Percentiles rank a stretch among this genome's conserved stretches.
phyloP scores from a whole-genome alignment of 2,329 filamentous ascomycete genomes.

The Aspergillus arachidicola region DNA sequence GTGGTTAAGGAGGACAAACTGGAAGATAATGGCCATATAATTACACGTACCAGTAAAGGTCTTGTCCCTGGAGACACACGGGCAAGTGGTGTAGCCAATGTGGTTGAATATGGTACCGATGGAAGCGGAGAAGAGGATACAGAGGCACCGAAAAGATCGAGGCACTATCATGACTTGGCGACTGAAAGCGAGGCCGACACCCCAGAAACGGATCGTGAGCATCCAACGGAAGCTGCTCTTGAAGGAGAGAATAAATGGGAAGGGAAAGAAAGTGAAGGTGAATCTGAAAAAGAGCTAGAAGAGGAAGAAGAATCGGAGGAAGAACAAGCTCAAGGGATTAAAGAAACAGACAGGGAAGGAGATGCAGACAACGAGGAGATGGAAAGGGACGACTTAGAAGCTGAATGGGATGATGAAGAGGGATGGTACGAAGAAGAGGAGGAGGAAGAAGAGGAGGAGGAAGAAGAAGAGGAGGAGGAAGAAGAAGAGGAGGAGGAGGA shows the following conservation, averaged over 20 bases:
- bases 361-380: background rate
- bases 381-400: constrained; percentile 19
- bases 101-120: background rate
- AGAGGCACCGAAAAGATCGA: constrained; percentile 32
- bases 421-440: constrained; percentile 13
- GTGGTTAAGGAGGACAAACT: background rate
- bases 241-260: constrained; percentile 10
- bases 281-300: constrained; percentile 12
- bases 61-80: background rate
- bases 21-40: constrained; percentile 6
- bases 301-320: constrained; percentile 16
- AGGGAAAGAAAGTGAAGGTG: constrained; percentile 9
- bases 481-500: constrained; percentile 4
- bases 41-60: background rate
- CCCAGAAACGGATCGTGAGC: background rate
- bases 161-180: constrained; percentile 29
- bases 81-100: background rate
- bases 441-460: constrained; percentile 6
- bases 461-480: constrained; percentile 16
- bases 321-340: constrained; percentile 5
- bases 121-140: constrained; percentile 18
- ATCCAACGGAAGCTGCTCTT: constrained; percentile 7
- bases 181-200: constrained; percentile 6
- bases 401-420: constrained; percentile 18
- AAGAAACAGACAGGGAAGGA: background rate